Evolutionary conservation across 2,329 filamentous ascomycete species (phyloP), one percentile per base, ranked within the genome.

Genomic region (Trichophyton schoenleinii): DNA sequence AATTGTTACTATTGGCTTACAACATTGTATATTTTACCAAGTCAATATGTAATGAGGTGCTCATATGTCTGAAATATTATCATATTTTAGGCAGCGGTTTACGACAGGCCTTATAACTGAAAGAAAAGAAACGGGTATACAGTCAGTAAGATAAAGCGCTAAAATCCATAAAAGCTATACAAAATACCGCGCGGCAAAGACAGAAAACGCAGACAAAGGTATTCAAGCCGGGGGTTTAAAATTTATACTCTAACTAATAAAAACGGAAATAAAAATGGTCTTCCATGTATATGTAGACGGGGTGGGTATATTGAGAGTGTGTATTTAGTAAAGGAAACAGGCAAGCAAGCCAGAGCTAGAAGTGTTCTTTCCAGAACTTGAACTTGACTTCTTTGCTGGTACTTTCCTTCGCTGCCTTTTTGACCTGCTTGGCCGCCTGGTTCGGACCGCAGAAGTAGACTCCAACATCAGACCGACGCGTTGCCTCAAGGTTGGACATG

Each of bases 301-400:
- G 8, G 2, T 38, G 34, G 41, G 18, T 31, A 46, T 28, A 28
- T 36, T 36, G 11, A 11, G 28, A 41, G 13, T 18, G 22, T 34
- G 22, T 31, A 1, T 49, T 36, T 18, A 1, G 11, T 11, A 25
- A 34, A 18, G 38, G 18, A 48, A 34, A n/a, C 7, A 22, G 44
- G 22, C 25, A 44, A 31, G 31, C 6, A 48, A 31, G 34, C 25
- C 60, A 60, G 61, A 38, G 49, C 38, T 46, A 79, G 64, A 79
- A 79, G 70, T 99, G 92, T 76, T 99, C 94, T 79, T 99, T 99
- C 94, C 94, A 99, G 80, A 99, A 99, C 69, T 89, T 88, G 79
- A 97, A 99, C 69, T 86, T 84, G 62, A 99, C 90, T 67, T 95
- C 88, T 64, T 83, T 83, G 42, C 83, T 85, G 11, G 85, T 88